Conservation (phyloP, 2,329 filamentous ascomycete genomes). For the Diaporthe vexans region DNA sequence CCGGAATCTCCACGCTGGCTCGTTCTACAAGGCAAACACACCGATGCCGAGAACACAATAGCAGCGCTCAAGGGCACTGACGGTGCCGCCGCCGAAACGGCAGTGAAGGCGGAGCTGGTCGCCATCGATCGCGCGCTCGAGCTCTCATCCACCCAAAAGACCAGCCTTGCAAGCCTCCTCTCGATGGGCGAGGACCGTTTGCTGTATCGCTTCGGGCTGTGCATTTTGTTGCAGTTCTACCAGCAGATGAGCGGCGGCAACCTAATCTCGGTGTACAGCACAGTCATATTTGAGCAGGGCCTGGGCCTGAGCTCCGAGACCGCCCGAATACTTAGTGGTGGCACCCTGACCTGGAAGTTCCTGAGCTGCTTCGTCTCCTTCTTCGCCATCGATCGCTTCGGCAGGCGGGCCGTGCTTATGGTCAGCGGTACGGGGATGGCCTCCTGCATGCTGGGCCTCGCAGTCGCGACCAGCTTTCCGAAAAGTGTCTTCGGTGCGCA, state of each 20-base stretch:
- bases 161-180: conserved; percentile 59
- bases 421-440: conserved; percentile 66
- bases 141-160: conserved; percentile 52
- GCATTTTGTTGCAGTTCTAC: conserved; percentile 51
- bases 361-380: conserved; percentile 63
- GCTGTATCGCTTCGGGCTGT: conserved; percentile 58
- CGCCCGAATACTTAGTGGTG: conserved; percentile 58
- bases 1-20: conserved; percentile 49
- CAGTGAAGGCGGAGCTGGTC: conserved; percentile 57
- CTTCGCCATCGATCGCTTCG: conserved; percentile 64
- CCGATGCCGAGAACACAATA: conserved; percentile 6
- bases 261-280: conserved; percentile 62
- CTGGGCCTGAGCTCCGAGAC: conserved; percentile 54
- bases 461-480: conserved; percentile 64
- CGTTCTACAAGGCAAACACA: not conserved
- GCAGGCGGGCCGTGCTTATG: conserved; percentile 65
- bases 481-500: conserved; percentile 60
- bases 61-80: conserved; percentile 7
- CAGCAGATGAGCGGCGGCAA: conserved; percentile 57
- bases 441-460: conserved; percentile 67
- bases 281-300: conserved; percentile 56
- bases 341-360: conserved; percentile 69
- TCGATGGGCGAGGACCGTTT: conserved; percentile 65
- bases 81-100: not conserved
- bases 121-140: conserved; percentile 65